Percentiles rank a stretch among this genome's conserved stretches.
These are phyloP conservation scores for Syzygium grande DNA, from an alignment of 345 rosid genomes.

Conservation along the genomic window DNA sequence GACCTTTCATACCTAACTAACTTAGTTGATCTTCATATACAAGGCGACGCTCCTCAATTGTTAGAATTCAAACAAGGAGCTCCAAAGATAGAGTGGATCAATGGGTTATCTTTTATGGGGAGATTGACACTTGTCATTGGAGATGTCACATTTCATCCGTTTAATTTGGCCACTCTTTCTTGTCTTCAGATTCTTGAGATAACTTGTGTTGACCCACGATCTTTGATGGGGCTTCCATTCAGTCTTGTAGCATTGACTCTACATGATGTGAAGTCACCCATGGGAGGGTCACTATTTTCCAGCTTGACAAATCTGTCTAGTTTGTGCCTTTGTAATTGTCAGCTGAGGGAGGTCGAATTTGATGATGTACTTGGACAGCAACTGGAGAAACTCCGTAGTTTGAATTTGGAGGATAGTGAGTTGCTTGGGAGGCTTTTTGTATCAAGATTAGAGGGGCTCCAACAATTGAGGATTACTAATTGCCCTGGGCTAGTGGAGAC, in stretches of 20 bases:
- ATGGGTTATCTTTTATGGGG: background rate
- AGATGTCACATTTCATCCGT: background rate
- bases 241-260: too few species aligned
- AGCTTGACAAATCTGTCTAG: background rate
- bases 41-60: background rate
- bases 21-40: background rate
- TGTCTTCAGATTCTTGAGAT: background rate
- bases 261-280: background rate
- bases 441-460: background rate
- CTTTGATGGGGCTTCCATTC: background rate
- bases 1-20: background rate
- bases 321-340: background rate
- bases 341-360: background rate
- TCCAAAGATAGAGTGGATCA: background rate
- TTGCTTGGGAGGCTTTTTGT: background rate
- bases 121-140: background rate
- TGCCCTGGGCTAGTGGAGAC: background rate
- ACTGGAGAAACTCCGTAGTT: background rate
- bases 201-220: background rate
- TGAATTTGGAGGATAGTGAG: background rate
- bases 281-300: background rate
- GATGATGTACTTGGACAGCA: background rate
- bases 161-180: background rate
- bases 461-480: background rate
- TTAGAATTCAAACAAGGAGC: accelerated